Percentiles rank a stretch among this genome's conserved stretches.
Evolutionary conservation across 2,329 filamentous ascomycete species (phyloP).

Genomic region (Albophoma yamanashiensis): DNA sequence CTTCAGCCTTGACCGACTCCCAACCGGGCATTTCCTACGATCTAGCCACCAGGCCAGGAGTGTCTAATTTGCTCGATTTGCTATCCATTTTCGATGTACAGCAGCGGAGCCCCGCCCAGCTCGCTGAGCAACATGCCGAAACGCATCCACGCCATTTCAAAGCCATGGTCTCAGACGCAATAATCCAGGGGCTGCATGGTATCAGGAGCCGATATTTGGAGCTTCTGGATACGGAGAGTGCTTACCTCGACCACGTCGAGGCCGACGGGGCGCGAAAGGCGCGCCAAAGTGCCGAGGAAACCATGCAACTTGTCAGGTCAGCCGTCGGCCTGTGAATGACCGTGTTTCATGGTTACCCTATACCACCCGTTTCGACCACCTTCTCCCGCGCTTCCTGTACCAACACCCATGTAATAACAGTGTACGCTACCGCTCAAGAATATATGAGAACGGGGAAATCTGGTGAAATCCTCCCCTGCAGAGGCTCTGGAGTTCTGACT

Average conservation of each 20-base stretch:
- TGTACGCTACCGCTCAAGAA: neutral
- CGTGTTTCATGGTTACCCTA: neutral
- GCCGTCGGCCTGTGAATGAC: constrained; percentile 37
- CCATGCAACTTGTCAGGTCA: constrained; percentile 41
- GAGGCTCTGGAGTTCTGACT: neutral
- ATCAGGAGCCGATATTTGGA: constrained; percentile 47
- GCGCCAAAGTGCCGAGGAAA: constrained; percentile 45
- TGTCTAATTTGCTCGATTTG: constrained; percentile 79
- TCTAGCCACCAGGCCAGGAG: constrained; percentile 57
- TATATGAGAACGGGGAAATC: neutral
- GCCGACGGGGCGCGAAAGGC: constrained; percentile 50
- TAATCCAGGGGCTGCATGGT: constrained; percentile 40
- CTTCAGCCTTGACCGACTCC: constrained; percentile 67
- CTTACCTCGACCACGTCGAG: constrained; percentile 46
- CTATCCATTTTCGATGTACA: constrained; percentile 55
- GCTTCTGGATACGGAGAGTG: constrained; percentile 35
- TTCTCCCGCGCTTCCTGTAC: neutral
- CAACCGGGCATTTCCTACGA: constrained; percentile 60
- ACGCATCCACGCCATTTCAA: constrained; percentile 28
- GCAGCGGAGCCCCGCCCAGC: constrained; percentile 24
- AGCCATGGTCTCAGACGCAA: constrained; percentile 45
- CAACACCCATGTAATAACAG: neutral
- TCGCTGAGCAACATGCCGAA: constrained; percentile 27
- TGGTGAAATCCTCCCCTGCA: no score
- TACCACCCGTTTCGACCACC: neutral